Evolutionary conservation across 2,329 filamentous ascomycete species (phyloP).

Genomic region (Paradendryphiella salina): DNA sequence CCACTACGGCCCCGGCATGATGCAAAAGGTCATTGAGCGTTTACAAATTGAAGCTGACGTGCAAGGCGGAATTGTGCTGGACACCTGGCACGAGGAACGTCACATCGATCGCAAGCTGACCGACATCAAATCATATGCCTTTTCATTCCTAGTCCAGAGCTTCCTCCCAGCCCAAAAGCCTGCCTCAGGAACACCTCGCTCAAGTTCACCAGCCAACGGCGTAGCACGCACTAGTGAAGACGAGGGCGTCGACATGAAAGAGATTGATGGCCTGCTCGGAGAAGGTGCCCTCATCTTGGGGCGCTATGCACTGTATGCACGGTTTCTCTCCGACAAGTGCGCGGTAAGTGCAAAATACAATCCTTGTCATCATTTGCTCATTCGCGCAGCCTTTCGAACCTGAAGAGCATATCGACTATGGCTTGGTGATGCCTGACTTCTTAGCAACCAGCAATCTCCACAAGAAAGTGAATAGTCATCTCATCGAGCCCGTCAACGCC

Average conservation of each 20-base stretch:
- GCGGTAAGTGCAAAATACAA: slow-evolving; percentile 59
- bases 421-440: slow-evolving; percentile 70
- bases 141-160: slow-evolving; percentile 94
- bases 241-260: slow-evolving; percentile 94
- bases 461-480: slow-evolving; percentile 73
- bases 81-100: slow-evolving; percentile 92
- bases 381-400: slow-evolving; percentile 32
- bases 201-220: slow-evolving; percentile 71
- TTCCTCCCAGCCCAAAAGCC: slow-evolving; percentile 75
- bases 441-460: slow-evolving; percentile 77
- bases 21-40: slow-evolving; percentile 90
- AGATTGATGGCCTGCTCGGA: slow-evolving; percentile 82
- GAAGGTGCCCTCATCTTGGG: slow-evolving; percentile 92
- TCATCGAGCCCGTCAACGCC: slow-evolving; percentile 80
- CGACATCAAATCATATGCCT: slow-evolving; percentile 96
- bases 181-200: slow-evolving; percentile 64
- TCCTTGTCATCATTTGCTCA: slow-evolving; percentile 18
- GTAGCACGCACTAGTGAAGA: slow-evolving; percentile 73
- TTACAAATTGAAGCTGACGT: slow-evolving; percentile 94
- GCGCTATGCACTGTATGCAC: slow-evolving; percentile 88
- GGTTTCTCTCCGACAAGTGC: slow-evolving; percentile 86
- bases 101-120: slow-evolving; percentile 82
- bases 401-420: slow-evolving; percentile 60
- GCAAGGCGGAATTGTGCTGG: slow-evolving; percentile 91
- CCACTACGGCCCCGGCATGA: slow-evolving; percentile 90